Base-by-base conservation (phyloP, 768 basidiomycete species). In the Tephrocybe sp. region DNA sequence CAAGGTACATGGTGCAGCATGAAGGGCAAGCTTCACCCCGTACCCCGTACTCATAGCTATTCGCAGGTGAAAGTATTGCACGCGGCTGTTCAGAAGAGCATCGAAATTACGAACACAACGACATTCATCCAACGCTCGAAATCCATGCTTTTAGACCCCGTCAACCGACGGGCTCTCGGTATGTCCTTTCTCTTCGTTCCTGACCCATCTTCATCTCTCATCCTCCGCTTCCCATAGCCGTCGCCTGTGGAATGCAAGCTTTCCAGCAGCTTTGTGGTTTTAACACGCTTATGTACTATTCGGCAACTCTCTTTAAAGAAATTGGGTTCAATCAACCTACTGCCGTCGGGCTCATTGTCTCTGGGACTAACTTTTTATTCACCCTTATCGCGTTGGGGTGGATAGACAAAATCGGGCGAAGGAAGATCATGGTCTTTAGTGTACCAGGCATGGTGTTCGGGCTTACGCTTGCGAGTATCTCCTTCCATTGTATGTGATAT, bases 181-280 rank as follows among this genome's bases (percentile, higher is more conserved):
- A 60, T 14, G 78, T 71, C 5, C 39, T n/a, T 38, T 54, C 39
- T 33, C n/a, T 40, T 48, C 14, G n/a, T 2, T 9, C 19, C 35
- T 36, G 33, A 9, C 3, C 22, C 1, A 13, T 30, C 13, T 32
- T 35, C n/a, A 23, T 0, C 8, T 22, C 38, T 44, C 17, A 42
- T 16, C 31, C 32, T 45, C 5, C 10, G 16, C 16, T 11, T 5
- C 13, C 40, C 43, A 11, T 50, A 89, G 86, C 87, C 55, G 75
- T 92, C 12, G 85, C 80, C 9, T 88, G 87, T 61, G 89, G 86
- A 39, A 80, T 92, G 66, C 89, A 92, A 69, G 88, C 85, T 0
- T 85, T 83, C 67, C 90, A 93, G 62, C 90, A 92, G 62, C 74
- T 92, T 0, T 91, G 83, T 54, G 90, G 90, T 1, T 91, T 90